Percentiles rank a stretch among this genome's conserved stretches.
These are phyloP conservation scores for Nicotiana attenuata DNA, from an alignment of 257 asterid genomes.

Conservation along the genomic window DNA sequence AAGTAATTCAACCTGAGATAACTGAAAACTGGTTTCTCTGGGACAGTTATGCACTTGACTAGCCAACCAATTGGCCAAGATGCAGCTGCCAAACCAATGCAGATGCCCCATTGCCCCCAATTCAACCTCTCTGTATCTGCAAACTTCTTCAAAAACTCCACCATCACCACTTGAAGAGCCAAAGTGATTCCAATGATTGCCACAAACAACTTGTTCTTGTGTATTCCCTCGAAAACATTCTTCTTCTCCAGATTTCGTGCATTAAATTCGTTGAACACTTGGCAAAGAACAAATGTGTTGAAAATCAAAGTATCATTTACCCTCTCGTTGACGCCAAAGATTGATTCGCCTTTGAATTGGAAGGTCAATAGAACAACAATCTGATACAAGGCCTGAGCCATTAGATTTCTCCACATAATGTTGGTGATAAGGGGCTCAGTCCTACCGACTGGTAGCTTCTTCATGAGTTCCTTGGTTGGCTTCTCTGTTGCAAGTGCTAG, in stretches of 20 bases:
- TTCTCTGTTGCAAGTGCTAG: constrained; percentile 46
- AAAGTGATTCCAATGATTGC: constrained; percentile 28
- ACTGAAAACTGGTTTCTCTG: constrained; percentile 23
- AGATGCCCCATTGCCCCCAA: constrained; percentile 36
- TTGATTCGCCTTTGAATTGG: constrained; percentile 34
- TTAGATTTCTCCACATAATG: constrained; percentile 48
- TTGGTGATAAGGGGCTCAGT: constrained; percentile 40
- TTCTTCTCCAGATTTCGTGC: constrained; percentile 26
- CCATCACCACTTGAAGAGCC: constrained; percentile 33
- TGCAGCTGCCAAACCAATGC: constrained; percentile 28
- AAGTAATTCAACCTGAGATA: constrained; percentile 10
- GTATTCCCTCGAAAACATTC: constrained; percentile 19
- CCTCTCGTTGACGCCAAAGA: constrained; percentile 22
- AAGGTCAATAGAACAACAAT: constrained; percentile 27
- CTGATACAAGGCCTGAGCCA: constrained; percentile 39
- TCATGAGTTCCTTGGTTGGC: constrained; percentile 39
- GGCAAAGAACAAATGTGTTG: constrained; percentile 26
- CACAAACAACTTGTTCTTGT: constrained; percentile 32
- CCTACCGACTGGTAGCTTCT: constrained; percentile 39
- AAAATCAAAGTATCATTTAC: constrained; percentile 29
- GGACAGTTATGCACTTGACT: constrained; percentile 31
- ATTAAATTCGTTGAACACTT: constrained; percentile 21
- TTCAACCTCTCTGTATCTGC: constrained; percentile 35
- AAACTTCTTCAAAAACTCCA: constrained; percentile 29
- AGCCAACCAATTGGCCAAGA: constrained; percentile 38